These are phyloP conservation scores for Gloeostereum incarnatum DNA, from an alignment of 768 basidiomycete genomes.

Conservation along the genomic window DNA sequence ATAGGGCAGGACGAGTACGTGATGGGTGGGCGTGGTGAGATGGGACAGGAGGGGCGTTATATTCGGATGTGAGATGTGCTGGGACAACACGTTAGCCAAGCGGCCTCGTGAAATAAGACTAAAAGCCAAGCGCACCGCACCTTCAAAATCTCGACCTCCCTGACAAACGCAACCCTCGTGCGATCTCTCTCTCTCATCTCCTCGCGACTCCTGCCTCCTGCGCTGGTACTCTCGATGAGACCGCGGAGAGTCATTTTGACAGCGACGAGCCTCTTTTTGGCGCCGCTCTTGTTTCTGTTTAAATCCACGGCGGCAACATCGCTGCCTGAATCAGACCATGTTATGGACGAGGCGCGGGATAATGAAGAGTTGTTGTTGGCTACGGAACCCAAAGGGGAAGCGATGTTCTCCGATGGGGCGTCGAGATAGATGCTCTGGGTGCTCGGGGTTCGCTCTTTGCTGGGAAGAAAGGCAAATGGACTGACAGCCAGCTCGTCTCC, in stretches of 20 bases:
- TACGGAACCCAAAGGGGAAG: not conserved
- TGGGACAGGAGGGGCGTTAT: constrained; percentile 66
- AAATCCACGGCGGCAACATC: constrained; percentile 6
- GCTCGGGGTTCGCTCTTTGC: no score
- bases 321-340: constrained; percentile 6
- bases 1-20: constrained; percentile 73
- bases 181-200: constrained; percentile 51
- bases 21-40: constrained; percentile 63
- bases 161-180: constrained; percentile 67
- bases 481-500: not conserved
- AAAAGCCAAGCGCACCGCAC: constrained; percentile 26
- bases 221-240: constrained; percentile 12
- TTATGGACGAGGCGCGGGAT: constrained; percentile 3
- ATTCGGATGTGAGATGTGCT: constrained; percentile 77
- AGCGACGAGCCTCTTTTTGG: constrained; percentile 27
- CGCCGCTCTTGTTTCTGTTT: constrained; percentile 1
- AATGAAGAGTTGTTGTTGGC: not conserved
- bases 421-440: constrained; percentile 4
- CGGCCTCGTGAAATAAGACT: constrained; percentile 1
- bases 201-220: constrained; percentile 14
- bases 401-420: constrained; percentile 1
- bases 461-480: not conserved
- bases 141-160: constrained; percentile 80
- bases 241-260: constrained; percentile 36
- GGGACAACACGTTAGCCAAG: constrained; percentile 4